Base-by-base conservation (phyloP, 805 yeast genomes). In the Pichia nanzhaoensis region DNA sequence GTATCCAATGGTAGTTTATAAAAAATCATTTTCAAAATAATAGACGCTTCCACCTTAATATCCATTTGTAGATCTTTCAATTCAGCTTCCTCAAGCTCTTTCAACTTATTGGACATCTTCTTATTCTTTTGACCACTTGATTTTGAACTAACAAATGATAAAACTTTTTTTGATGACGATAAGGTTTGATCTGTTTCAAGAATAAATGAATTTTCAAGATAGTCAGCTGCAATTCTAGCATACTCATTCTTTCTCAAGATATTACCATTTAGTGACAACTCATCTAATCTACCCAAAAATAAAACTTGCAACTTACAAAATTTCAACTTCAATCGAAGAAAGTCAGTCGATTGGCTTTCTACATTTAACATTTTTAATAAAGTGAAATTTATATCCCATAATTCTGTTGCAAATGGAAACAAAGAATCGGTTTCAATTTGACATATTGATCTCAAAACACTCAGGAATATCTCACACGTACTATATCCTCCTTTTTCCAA, bases 1-100 rank as follows among this genome's bases (percentile, higher is more conserved):
- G 82, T 21, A 74, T 80, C 90, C 36, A 82, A 59, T 4, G 82
- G 73, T 28, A 82, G 59, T n/a, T 72, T 69, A 22, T 73, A 74
- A 20, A 85, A 68, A 18, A 80, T 68, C 19, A 72, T 58, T 2
- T 82, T 72, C 44, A 84, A 60, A 18, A 81, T 77, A 50, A 71
- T 71, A 0, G 85, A 76, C 37, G 82, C 70, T 55, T 83, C 90
- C 7, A 59, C 59, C 34, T 53, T 52, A 33, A 63, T 52, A 39
- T 62, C 65, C 37, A 54, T 52, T 41, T 59, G 60, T 12, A 62
- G 41, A 32, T 62, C 67, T 19, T 52, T 48, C 3, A 57, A 14
- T 43, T 60, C 66, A 10, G 54, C 48, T 17, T 52, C 56, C 19
- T 51, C 49, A 22, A 54, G 39, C 37, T 54, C 60, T 38, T 47